Conservation (phyloP, 1,284 basidiomycete species). For the Mrakiaceae sp. region DNA sequence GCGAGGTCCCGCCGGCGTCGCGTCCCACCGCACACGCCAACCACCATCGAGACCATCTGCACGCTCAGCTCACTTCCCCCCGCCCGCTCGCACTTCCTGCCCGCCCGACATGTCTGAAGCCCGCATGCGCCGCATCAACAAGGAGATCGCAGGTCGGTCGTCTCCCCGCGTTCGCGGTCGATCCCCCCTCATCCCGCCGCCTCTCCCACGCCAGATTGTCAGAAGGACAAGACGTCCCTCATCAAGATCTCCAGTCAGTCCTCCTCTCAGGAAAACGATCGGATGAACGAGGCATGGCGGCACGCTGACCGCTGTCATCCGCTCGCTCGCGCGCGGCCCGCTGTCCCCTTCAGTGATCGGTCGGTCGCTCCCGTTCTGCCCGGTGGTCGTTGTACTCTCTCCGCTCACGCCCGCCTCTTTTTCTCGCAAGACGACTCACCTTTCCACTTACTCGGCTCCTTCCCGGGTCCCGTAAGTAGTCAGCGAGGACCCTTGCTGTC, state of each 20-base stretch:
- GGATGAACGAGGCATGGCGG: background rate
- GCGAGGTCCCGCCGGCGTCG: too few species aligned
- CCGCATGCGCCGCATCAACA: conserved; percentile 75
- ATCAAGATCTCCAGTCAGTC: conserved; percentile 56
- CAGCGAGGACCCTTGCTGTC: conserved; percentile 19
- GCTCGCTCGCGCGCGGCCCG: background rate
- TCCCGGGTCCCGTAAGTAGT: conserved; percentile 65
- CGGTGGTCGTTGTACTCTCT: too few species aligned
- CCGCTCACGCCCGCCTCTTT: too few species aligned
- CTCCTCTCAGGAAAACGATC: too few species aligned
- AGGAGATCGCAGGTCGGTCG: conserved; percentile 69
- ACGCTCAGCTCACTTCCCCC: too few species aligned
- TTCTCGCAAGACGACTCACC: conserved; percentile 53
- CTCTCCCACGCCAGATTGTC: conserved; percentile 53
- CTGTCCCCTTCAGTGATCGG: conserved; percentile 1
- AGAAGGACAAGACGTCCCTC: conserved; percentile 78
- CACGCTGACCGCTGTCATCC: background rate
- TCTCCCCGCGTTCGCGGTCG: background rate
- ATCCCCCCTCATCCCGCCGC: too few species aligned
- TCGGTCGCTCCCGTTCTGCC: background rate
- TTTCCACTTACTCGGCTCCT: conserved; percentile 78
- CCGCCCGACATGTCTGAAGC: conserved; percentile 49
- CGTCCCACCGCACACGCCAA: too few species aligned
- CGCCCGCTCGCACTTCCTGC: too few species aligned
- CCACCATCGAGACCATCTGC: too few species aligned